Evolutionary conservation across 192 early-diverging fungal genomes (phyloP).

Genomic region (Rhizophagus prolifer): DNA sequence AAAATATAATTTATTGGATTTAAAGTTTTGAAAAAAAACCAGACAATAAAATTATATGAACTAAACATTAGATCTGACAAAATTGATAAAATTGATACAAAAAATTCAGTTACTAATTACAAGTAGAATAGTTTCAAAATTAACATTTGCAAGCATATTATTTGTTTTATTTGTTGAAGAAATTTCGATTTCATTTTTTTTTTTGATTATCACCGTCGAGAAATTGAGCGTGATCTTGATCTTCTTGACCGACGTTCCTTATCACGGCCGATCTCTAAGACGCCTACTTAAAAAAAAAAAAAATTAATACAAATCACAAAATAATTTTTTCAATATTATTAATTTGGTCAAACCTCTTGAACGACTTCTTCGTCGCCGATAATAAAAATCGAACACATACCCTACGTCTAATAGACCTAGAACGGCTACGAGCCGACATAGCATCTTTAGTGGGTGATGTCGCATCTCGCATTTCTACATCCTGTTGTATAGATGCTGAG

Average conservation of each 20-base stretch:
- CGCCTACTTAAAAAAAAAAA: conserved; percentile 4
- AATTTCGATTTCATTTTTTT: too few relatives aligned
- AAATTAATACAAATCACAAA: not conserved
- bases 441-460: conserved; percentile 4
- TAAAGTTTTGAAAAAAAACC: too few relatives aligned
- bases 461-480: conserved; percentile 27
- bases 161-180: too few relatives aligned
- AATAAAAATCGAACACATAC: conserved; percentile 28
- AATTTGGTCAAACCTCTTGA: conserved; percentile 1
- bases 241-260: conserved; percentile 21
- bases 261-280: not conserved
- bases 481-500: conserved; percentile 10
- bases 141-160: too few relatives aligned
- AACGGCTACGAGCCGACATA: conserved; percentile 18
- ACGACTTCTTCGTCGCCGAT: conserved; percentile 32
- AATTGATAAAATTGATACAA: too few relatives aligned
- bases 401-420: conserved; percentile 21
- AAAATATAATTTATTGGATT: too few relatives aligned
- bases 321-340: not conserved
- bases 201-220: conserved; percentile 1
- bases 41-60: too few relatives aligned
- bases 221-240: conserved; percentile 2
- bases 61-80: too few relatives aligned
- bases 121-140: too few relatives aligned
- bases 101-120: too few relatives aligned